Percentiles rank a stretch among this genome's conserved stretches.
phyloP scores from a whole-genome alignment of 768 basidiomycete genomes.

The Ramaria sp. region DNA sequence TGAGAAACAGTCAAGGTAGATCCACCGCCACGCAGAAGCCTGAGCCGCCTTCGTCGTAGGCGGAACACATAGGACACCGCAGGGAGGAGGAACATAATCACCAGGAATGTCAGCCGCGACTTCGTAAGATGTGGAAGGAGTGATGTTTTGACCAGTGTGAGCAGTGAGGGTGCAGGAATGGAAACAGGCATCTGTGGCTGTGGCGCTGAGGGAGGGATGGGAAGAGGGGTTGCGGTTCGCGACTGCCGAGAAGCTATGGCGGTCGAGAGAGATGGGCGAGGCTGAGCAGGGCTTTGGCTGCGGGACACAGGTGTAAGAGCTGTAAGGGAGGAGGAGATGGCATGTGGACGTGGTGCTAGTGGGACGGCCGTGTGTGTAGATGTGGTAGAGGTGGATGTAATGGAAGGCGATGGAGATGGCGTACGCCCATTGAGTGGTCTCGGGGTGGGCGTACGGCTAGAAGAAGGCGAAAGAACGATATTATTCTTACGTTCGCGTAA shows the following conservation, averaged over 20 bases:
- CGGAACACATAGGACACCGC: conserved; percentile 40
- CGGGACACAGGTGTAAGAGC: conserved; percentile 19
- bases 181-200: conserved; percentile 13
- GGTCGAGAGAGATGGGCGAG: conserved; percentile 15
- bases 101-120: conserved; percentile 38
- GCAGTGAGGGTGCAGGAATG: conserved; percentile 9
- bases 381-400: conserved; percentile 56
- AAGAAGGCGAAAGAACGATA: conserved; percentile 33
- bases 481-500: conserved; percentile 19
- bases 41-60: conserved; percentile 31
- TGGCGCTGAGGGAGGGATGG: conserved; percentile 9
- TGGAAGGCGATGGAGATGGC: conserved; percentile 29
- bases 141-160: conserved; percentile 38
- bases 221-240: conserved; percentile 13
- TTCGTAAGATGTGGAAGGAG: conserved; percentile 37
- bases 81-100: conserved; percentile 31
- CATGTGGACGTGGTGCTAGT: conserved; percentile 25
- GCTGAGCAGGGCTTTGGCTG: conserved; percentile 15
- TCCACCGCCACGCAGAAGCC: conserved; percentile 12
- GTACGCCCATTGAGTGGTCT: conserved; percentile 8
- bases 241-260: conserved; percentile 21
- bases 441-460: conserved; percentile 15
- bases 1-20: not conserved
- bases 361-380: conserved; percentile 69
- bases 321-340: conserved; percentile 16